Percentiles rank a stretch among this genome's conserved stretches.
phyloP scores from a whole-genome alignment of 129 eudicot species.

The Centrapalus pauciflorus region DNA sequence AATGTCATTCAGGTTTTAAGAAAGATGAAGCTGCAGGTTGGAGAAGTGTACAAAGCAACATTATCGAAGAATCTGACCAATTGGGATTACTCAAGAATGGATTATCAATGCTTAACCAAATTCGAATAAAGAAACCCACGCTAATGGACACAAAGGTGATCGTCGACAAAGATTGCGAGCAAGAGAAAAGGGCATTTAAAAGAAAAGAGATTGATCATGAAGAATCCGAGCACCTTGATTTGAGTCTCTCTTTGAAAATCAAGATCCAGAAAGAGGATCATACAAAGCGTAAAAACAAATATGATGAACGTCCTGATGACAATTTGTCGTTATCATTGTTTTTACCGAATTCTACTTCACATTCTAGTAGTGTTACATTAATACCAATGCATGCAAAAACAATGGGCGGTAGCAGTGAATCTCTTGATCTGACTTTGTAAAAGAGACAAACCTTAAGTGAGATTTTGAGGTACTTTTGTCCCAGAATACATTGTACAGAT shows the following conservation, averaged over 20 bases:
- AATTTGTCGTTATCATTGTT: slow-evolving; percentile 56
- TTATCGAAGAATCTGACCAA: slow-evolving; percentile 14
- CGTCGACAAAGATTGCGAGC: slow-evolving; percentile 20
- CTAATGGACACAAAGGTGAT: neutral
- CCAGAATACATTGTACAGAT: slow-evolving; percentile 33
- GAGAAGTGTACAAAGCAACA: slow-evolving; percentile 30
- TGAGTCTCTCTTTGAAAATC: slow-evolving; percentile 49
- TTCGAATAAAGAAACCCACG: slow-evolving; percentile 10
- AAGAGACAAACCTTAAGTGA: slow-evolving; percentile 65
- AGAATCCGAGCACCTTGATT: slow-evolving; percentile 46
- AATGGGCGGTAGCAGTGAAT: slow-evolving; percentile 26
- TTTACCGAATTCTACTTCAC: slow-evolving; percentile 37
- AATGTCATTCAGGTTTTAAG: slow-evolving; percentile 15
- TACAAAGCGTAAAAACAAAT: slow-evolving; percentile 5
- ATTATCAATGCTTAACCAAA: slow-evolving; percentile 24
- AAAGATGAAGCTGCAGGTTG: slow-evolving; percentile 18
- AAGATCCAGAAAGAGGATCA: slow-evolving; percentile 18
- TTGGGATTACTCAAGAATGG: slow-evolving; percentile 30
- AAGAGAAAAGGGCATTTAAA: slow-evolving; percentile 33
- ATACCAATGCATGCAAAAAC: slow-evolving; percentile 44
- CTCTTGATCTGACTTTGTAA: slow-evolving; percentile 88
- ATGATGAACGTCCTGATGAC: slow-evolving; percentile 19
- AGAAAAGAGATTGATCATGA: slow-evolving; percentile 49
- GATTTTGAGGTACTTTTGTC: slow-evolving; percentile 54
- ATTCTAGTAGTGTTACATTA: slow-evolving; percentile 17